phyloP scores from a whole-genome alignment of 768 basidiomycete genomes.

The Kondoa subrosea region DNA sequence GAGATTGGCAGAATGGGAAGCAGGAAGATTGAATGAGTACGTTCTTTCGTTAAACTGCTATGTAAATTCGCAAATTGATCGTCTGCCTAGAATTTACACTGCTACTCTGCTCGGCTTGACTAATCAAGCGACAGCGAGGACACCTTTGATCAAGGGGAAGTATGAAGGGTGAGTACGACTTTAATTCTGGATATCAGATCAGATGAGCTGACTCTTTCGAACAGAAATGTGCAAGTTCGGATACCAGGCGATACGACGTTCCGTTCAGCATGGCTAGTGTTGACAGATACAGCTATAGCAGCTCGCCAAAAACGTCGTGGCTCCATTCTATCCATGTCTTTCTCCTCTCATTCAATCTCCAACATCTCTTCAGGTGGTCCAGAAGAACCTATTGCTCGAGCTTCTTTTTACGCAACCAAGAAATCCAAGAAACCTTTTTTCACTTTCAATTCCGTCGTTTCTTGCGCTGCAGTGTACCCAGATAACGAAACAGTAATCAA shows the following conservation, averaged over 20 bases:
- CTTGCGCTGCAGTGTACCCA: slow-evolving; percentile 58
- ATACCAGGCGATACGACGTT: slow-evolving; percentile 96
- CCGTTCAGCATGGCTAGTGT: slow-evolving; percentile 75
- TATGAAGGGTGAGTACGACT: slow-evolving; percentile 44
- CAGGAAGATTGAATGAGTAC: slow-evolving; percentile 68
- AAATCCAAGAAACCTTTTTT: not conserved
- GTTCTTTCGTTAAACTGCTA: not conserved
- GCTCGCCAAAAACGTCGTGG: not conserved
- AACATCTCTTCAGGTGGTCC: not conserved
- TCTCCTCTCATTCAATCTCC: not conserved
- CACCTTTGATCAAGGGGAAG: slow-evolving; percentile 39
- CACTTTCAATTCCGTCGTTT: slow-evolving; percentile 15
- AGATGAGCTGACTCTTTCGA: not conserved
- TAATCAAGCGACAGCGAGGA: slow-evolving; percentile 33
- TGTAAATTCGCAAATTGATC: not conserved
- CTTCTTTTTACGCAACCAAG: not conserved
- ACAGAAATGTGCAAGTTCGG: slow-evolving; percentile 64
- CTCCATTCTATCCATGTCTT: not conserved
- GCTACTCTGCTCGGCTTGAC: slow-evolving; percentile 71
- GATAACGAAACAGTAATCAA: slow-evolving; percentile 84
- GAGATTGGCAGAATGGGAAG: slow-evolving; percentile 83
- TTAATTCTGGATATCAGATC: not conserved
- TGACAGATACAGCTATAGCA: slow-evolving; percentile 30
- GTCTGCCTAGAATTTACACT: slow-evolving; percentile 53
- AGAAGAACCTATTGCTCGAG: not conserved